Evolutionary conservation across 2,329 filamentous ascomycete genomes (phyloP), one percentile per base, ranked within the genome.

Genomic region (Harringtonia lauricola): DNA sequence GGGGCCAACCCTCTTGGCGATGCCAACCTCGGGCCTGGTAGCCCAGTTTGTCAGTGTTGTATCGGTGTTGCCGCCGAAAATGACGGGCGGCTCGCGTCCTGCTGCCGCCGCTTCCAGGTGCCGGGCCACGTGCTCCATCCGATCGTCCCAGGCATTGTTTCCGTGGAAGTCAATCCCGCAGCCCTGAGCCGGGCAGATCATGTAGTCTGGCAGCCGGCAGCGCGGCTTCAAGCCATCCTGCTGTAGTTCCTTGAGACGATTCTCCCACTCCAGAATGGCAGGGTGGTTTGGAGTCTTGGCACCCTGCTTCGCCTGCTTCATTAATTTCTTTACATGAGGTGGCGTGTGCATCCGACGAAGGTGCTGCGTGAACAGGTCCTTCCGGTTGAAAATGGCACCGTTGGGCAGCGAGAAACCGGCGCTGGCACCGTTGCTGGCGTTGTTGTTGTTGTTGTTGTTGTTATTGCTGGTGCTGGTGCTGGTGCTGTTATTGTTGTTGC

Each of bases 351-450:
- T 94, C 38, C 90, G 82, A 7, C 86, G 76, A 2, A 90, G 71
- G 57, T 95, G 90, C 55, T 94, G 87, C 0, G 83, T 86, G 64
- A 89, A 95, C 10, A 95, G 75, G 55, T 95, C 89, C 59, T 94
- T 94, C 55, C 89, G 83, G 62, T 94, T 94, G 68, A 95, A 95
- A 54, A 72, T 68, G 28, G 65, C 63, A n/a, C 71, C 80, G 53
- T 82, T 79, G 33, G 66, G 65, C 7, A 70, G 62, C 1, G 57
- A 42, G 19, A 44, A 36, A 8, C 37, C 36, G 22, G 18, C 29
- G 28, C 46, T 39, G 13, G 49, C 22, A 5, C 33, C 38, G 28
- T 15, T 41, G 18, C n/a, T n/a, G n/a, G n/a, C n/a, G n/a, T n/a
- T n/a, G n/a, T n/a, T n/a, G n/a, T n/a, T n/a, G n/a, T n/a, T n/a